phyloP scores from a whole-genome alignment of 2,329 filamentous ascomycete species.

The Bipolaris cookei region DNA sequence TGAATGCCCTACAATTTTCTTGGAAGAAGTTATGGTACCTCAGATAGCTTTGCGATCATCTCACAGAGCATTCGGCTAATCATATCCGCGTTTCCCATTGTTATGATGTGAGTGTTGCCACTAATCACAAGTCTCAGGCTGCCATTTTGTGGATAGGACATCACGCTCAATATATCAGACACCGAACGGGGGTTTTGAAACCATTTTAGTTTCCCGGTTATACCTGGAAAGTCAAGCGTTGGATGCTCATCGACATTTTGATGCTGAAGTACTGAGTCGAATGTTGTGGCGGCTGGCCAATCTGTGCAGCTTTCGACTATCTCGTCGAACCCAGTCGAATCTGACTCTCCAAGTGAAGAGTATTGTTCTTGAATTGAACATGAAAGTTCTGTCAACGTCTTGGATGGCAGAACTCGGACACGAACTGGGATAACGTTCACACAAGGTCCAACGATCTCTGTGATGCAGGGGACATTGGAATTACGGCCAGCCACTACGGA shows the following conservation, averaged over 20 bases:
- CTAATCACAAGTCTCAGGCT: not conserved
- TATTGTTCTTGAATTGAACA: conserved; percentile 46
- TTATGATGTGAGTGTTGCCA: not conserved
- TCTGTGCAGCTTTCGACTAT: not conserved
- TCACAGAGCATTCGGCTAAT: not conserved
- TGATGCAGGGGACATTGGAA: conserved; percentile 51
- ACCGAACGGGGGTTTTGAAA: conserved; percentile 2
- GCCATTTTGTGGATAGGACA: not conserved
- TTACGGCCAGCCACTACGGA: conserved; percentile 43
- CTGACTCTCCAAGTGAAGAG: conserved; percentile 23
- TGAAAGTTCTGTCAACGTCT: conserved; percentile 3
- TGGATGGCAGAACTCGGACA: conserved; percentile 7
- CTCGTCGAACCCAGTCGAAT: not conserved
- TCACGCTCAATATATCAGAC: not conserved
- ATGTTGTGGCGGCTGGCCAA: not conserved
- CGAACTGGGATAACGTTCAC: conserved; percentile 71
- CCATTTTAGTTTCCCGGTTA: not conserved
- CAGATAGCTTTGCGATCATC: not conserved
- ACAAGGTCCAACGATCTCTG: conserved; percentile 95
- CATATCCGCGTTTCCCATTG: not conserved
- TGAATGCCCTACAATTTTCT: too few relatives aligned
- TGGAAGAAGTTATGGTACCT: not conserved
- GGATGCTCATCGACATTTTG: conserved; percentile 8
- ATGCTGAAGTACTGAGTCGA: not conserved
- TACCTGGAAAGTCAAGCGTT: not conserved